phyloP scores from a whole-genome alignment of 345 rosid species.

The Carallia pectinifolia region DNA sequence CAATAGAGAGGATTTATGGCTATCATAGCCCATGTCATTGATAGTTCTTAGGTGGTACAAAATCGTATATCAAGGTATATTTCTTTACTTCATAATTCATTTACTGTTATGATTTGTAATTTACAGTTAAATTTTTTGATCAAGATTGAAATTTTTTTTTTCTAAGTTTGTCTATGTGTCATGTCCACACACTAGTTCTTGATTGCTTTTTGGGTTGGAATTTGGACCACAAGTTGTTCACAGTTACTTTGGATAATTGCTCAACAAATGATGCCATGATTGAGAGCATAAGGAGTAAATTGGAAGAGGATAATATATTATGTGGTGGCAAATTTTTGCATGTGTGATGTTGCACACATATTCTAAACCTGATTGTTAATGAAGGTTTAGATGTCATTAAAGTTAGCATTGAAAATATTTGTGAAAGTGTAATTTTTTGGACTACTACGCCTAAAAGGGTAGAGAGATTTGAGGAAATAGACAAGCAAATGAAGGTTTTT shows the following conservation, averaged over 20 bases:
- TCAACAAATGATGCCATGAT: too few relatives aligned
- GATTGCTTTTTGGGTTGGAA: background rate
- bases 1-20: slow-evolving; percentile 7
- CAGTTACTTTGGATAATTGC: background rate
- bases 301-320: too few relatives aligned
- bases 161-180: background rate
- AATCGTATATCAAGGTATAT: background rate
- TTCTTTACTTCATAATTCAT: background rate
- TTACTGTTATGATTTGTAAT: background rate
- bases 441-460: slow-evolving; percentile 2
- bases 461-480: slow-evolving; percentile 8
- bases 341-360: background rate
- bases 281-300: too few relatives aligned
- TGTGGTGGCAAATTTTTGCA: background rate
- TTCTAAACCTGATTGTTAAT: slow-evolving; percentile 18
- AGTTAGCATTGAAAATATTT: slow-evolving; percentile 9
- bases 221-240: background rate
- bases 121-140: background rate
- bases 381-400: slow-evolving; percentile 14
- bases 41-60: background rate
- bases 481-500: background rate
- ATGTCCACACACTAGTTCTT: background rate
- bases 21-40: slow-evolving; percentile 5
- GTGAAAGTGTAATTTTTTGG: slow-evolving; percentile 8
- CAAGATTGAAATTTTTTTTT: background rate